Percentiles rank a stretch among this genome's conserved stretches.
Conservation (phyloP, 2,329 filamentous ascomycete genomes). For the Penicillium hordei region DNA sequence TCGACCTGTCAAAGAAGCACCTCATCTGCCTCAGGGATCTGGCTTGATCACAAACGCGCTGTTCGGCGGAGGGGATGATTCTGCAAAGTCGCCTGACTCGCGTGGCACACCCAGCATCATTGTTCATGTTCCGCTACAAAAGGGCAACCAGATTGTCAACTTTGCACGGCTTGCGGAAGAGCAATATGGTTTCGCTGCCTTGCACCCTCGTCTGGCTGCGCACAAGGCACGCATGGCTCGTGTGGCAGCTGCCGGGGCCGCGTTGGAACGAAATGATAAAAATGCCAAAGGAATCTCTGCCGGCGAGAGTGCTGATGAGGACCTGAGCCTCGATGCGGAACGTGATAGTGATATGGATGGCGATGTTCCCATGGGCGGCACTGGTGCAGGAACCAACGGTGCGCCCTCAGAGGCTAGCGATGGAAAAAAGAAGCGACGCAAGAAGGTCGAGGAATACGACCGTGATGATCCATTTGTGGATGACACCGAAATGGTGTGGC, state of each 20-base stretch:
- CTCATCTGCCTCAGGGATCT: conserved; percentile 60
- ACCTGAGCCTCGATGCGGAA: conserved; percentile 86
- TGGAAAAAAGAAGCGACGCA: conserved; percentile 70
- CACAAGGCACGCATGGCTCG: conserved; percentile 83
- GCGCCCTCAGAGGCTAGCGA: conserved; percentile 55
- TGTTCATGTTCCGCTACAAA: conserved; percentile 75
- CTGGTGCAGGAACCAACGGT: conserved; percentile 55
- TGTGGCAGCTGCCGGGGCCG: conserved; percentile 84
- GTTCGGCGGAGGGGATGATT: conserved; percentile 53
- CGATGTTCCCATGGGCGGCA: conserved; percentile 43
- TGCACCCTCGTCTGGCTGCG: conserved; percentile 87
- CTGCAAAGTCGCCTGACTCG: conserved; percentile 44
- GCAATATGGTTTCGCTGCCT: conserved; percentile 88
- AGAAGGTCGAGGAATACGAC: conserved; percentile 67
- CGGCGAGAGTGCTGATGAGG: conserved; percentile 76
- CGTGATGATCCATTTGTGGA: conserved; percentile 72
- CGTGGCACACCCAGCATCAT: conserved; percentile 71
- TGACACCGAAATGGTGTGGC: conserved; percentile 92
- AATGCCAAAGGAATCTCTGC: conserved; percentile 63
- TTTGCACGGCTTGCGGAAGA: conserved; percentile 93
- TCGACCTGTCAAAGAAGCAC: conserved; percentile 54
- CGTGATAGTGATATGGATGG: conserved; percentile 60
- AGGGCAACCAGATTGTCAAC: conserved; percentile 89
- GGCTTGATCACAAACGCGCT: conserved; percentile 63
- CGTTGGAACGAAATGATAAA: conserved; percentile 72